phyloP scores from a whole-genome alignment of 139 green algal genomes.

The Closterium sp. region DNA sequence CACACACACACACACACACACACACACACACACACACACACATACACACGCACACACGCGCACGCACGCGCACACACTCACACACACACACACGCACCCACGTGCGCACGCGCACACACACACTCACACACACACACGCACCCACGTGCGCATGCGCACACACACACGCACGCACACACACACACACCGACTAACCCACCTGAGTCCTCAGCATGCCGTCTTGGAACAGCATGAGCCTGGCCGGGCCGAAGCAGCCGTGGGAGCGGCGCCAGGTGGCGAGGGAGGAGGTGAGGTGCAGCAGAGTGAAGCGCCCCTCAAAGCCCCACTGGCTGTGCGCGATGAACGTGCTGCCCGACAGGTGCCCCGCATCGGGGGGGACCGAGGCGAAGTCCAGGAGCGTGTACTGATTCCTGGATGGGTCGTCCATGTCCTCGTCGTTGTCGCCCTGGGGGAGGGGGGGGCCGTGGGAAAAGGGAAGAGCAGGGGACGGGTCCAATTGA shows the following conservation, averaged over 20 bases:
- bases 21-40: too few relatives aligned
- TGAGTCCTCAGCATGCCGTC: not conserved
- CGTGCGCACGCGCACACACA: too few relatives aligned
- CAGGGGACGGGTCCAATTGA: not conserved
- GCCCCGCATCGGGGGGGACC: not conserved
- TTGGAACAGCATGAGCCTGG: conserved; percentile 14
- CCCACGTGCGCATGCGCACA: too few relatives aligned
- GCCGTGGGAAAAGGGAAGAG: not conserved
- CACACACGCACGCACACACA: too few relatives aligned
- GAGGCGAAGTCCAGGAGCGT: conserved; percentile 6
- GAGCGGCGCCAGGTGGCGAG: conserved; percentile 4
- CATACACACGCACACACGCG: too few relatives aligned
- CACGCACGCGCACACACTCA: too few relatives aligned
- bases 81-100: too few relatives aligned
- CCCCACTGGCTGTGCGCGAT: conserved; percentile 1
- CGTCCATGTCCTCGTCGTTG: conserved; percentile 14
- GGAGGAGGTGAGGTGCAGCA: conserved; percentile 7
- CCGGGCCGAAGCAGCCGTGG: conserved; percentile 28
- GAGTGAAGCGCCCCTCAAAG: conserved; percentile 13
- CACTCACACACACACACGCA: too few relatives aligned
- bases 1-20: too few relatives aligned
- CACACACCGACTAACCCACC: not conserved
- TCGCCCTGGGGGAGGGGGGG: conserved; percentile 2
- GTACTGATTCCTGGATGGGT: conserved; percentile 14
- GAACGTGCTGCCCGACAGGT: conserved; percentile 24